These are phyloP conservation scores for Aspergillus sp. DNA, from an alignment of 2,329 filamentous ascomycete species.

Conservation along the genomic window DNA sequence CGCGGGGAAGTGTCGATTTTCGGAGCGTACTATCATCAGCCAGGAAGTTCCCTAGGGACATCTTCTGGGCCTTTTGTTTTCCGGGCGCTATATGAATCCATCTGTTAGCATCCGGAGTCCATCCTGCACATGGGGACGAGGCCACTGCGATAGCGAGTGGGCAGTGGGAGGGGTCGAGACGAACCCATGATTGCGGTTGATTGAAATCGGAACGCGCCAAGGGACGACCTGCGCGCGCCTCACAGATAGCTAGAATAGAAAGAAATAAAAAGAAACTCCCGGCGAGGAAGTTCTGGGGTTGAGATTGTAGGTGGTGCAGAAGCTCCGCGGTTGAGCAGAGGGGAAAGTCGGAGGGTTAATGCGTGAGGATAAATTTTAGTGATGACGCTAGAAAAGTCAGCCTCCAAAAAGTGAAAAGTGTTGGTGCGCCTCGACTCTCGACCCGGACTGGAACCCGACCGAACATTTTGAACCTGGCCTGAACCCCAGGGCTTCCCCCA, in stretches of 20 bases:
- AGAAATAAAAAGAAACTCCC: constrained; percentile 18
- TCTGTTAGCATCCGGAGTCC: constrained; percentile 45
- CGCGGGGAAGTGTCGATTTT: constrained; percentile 12
- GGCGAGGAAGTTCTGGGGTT: constrained; percentile 22
- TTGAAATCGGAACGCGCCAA: constrained; percentile 39
- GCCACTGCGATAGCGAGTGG: constrained; percentile 9
- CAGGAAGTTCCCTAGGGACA: constrained; percentile 97
- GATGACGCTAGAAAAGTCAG: constrained; percentile 44
- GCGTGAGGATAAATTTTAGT: constrained; percentile 44
- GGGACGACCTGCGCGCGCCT: constrained; percentile 41
- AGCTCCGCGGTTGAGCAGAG: constrained; percentile 27
- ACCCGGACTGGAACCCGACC: constrained; percentile 14
- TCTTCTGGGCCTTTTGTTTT: constrained; percentile 92
- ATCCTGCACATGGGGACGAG: constrained; percentile 9
- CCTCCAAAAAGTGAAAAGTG: constrained; percentile 32
- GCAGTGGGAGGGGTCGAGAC: constrained; percentile 25
- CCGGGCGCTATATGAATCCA: constrained; percentile 68
- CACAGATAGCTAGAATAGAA: constrained; percentile 26
- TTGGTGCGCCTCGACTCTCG: constrained; percentile 26
- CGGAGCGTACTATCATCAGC: constrained; percentile 75
- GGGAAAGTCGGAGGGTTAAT: constrained; percentile 36
- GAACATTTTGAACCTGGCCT: constrained; percentile 7
- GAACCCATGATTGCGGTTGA: constrained; percentile 61
- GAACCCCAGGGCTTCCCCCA: constrained; percentile 20
- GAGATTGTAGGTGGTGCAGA: constrained; percentile 20